phyloP scores from a whole-genome alignment of 768 basidiomycete genomes.

The Strobilomyces confusus region DNA sequence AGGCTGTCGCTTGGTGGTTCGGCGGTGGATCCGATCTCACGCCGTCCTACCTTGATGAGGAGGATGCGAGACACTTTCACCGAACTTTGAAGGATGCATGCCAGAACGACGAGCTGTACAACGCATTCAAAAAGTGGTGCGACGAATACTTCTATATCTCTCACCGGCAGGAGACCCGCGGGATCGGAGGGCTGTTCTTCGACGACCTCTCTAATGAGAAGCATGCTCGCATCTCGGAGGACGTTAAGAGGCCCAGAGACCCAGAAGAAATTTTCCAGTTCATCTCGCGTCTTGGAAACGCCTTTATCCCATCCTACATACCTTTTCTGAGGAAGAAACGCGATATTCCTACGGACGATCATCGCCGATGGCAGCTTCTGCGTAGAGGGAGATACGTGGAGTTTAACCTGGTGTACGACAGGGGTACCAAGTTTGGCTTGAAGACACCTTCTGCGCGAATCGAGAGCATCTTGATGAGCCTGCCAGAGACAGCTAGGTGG shows the following conservation, averaged over 20 bases:
- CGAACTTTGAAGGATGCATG: slow-evolving; percentile 69
- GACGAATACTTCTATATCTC: slow-evolving; percentile 96
- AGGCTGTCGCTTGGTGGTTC: slow-evolving; percentile 94
- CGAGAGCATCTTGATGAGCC: slow-evolving; percentile 87
- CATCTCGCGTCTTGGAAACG: slow-evolving; percentile 64
- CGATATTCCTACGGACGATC: slow-evolving; percentile 55
- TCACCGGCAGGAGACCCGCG: slow-evolving; percentile 82
- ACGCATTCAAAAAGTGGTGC: slow-evolving; percentile 90
- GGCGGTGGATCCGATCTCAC: slow-evolving; percentile 96
- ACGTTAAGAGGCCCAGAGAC: slow-evolving; percentile 47
- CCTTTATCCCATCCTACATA: slow-evolving; percentile 87
- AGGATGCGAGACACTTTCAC: slow-evolving; percentile 89
- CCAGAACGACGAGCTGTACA: slow-evolving; percentile 68
- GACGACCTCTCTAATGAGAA: slow-evolving; percentile 77
- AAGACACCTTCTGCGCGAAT: slow-evolving; percentile 82
- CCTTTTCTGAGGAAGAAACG: slow-evolving; percentile 72
- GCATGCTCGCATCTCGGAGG: slow-evolving; percentile 57
- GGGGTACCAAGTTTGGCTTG: slow-evolving; percentile 85
- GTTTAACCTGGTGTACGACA: slow-evolving; percentile 84
- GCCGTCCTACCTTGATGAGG: slow-evolving; percentile 85
- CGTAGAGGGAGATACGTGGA: slow-evolving; percentile 93
- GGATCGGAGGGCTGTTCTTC: slow-evolving; percentile 94
- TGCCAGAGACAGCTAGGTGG: slow-evolving; percentile 86
- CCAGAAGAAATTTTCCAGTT: slow-evolving; percentile 75
- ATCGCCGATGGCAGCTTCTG: slow-evolving; percentile 90